Evolutionary conservation across 1,284 basidiomycete species (phyloP), one percentile per base, ranked within the genome.

Genomic region (Boletellus deceptivus): DNA sequence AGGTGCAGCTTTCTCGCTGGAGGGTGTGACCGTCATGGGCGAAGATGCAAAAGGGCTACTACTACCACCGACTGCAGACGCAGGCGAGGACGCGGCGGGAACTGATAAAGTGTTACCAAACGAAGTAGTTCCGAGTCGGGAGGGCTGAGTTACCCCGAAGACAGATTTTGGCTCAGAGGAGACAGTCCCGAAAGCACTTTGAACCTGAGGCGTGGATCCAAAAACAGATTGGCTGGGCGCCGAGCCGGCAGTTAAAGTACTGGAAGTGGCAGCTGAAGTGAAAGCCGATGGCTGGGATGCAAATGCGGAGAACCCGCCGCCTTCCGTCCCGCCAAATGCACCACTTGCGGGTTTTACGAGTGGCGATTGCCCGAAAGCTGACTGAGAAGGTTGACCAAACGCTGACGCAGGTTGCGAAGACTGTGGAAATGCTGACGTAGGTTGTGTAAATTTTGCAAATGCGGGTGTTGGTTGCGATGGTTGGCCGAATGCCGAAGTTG

Each of bases 361-460:
- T 25, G 67, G 65, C 3, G 67, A 63, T 36, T 68, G 63, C 13
- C 69, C 65, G 45, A 75, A 75, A 11, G 69, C 68, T 0, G 71
- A 43, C 53, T 72, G 70, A 1, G 71, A 70, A 43, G 63, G 18
- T 50, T 72, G 69, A 0, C 70, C 70, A 35, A 76, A 75, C 20
- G 66, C 65, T 43, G 67, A 59, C 1, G 54, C 41, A 16, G 64
- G 20, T 35, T 62, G 59, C 0, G 71, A 56, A 1, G 72, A 65
- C 48, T 77, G 75, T 3, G 72, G 73, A 59, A 80, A 76, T 2
- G 69, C 71, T 10, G 74, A 73, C 11, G 66, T 53, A 4, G 65
- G 48, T 35, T 59, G 65, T 1, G 70, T 18, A 3, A 57, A 36
- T 42, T 53, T 59, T 0, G 67, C 71, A 58, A 82, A 82, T 2